Conservation (phyloP, 768 basidiomycete species). For the Lactifluus echinatus region DNA sequence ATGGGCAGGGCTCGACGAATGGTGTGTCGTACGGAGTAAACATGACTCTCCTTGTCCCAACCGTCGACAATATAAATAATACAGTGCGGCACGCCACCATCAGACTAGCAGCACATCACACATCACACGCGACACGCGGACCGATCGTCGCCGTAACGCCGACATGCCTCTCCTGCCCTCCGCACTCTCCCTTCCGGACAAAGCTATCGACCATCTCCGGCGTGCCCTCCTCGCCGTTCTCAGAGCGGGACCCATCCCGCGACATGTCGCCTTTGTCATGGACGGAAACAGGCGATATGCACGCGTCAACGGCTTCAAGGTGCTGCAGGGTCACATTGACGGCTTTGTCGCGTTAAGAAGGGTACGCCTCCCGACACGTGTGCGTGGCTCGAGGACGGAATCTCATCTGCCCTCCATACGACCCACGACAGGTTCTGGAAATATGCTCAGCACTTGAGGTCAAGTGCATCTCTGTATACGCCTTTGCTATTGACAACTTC, state of each 20-base stretch:
- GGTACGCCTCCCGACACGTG: conserved; percentile 39
- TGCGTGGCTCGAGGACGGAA: neutral
- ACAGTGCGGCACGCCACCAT: too few species aligned
- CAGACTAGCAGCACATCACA: too few species aligned
- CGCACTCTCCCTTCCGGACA: conserved; percentile 21
- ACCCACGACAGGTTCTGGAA: conserved; percentile 65
- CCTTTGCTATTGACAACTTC: conserved; percentile 98
- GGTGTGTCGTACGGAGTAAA: too few species aligned
- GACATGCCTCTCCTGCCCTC: conserved; percentile 21
- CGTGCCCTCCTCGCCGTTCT: conserved; percentile 57
- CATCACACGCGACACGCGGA: too few species aligned
- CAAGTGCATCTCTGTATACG: conserved; percentile 84
- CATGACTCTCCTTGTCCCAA: too few species aligned
- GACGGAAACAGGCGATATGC: conserved; percentile 95
- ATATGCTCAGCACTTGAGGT: conserved; percentile 76
- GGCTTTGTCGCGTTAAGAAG: conserved; percentile 74
- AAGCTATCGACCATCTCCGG: conserved; percentile 25
- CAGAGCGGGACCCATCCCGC: conserved; percentile 75
- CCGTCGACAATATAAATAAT: too few species aligned
- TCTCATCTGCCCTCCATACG: neutral
- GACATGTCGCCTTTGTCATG: conserved; percentile 93
- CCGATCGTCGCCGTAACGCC: conserved; percentile 1
- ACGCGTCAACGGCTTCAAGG: conserved; percentile 50
- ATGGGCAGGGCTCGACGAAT: neutral
- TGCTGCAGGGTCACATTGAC: conserved; percentile 71